These are phyloP conservation scores for Corymbia maculata DNA, from an alignment of 345 rosid species.

Conservation along the genomic window DNA sequence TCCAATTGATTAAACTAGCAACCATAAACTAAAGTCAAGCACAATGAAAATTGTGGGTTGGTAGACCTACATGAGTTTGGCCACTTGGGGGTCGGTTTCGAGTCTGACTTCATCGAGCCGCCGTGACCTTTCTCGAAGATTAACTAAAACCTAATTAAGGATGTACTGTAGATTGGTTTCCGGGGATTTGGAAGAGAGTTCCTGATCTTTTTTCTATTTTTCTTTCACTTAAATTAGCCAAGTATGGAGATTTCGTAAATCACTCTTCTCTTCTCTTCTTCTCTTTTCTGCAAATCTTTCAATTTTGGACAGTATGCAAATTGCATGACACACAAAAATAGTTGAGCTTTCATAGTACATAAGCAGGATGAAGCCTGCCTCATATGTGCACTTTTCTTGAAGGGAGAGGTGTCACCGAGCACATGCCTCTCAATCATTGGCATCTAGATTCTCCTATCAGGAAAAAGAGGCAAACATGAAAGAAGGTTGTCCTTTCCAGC, in stretches of 20 bases:
- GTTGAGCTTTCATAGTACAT: not conserved
- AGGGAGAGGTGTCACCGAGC: not conserved
- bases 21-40: not conserved
- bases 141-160: not conserved
- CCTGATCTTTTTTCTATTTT: not conserved
- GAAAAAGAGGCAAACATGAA: not conserved
- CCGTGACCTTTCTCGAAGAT: not conserved
- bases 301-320: not conserved
- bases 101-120: not conserved
- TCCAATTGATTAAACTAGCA: not conserved
- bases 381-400: not conserved
- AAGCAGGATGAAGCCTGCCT: not conserved
- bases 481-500: not conserved
- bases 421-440: not conserved
- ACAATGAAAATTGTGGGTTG: not conserved
- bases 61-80: not conserved
- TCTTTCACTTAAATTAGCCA: not conserved
- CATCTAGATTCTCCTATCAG: not conserved
- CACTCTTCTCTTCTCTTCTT: not conserved
- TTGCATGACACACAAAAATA: not conserved
- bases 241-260: not conserved
- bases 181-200: not conserved
- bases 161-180: not conserved
- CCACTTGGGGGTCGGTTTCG: not conserved
- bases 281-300: not conserved